Evolutionary conservation across 305 asterid species (phyloP), one percentile per base, ranked within the genome.

Genomic region (Caryopteris hybrid): DNA sequence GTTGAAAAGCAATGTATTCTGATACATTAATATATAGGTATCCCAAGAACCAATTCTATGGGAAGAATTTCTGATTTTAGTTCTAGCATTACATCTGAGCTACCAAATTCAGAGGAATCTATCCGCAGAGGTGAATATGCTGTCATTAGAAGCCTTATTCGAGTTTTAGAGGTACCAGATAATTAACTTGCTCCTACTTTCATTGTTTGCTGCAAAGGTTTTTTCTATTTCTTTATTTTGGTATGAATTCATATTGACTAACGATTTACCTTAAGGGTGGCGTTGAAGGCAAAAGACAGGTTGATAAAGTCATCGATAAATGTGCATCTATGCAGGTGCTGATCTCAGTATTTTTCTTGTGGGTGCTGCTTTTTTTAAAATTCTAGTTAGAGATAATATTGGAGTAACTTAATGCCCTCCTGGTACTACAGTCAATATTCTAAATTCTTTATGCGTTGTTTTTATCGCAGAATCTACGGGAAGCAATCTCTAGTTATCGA

Each of bases 251-350:
- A 51, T 78, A 62, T 77, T 93, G 90, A 80, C 79, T 69, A 27
- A 66, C 76, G 64, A 71, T 81, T 52, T 83, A 43, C 73, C 70
- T 87, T 70, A 76, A 93, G 99, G 99, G 99, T 66, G 99, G 99
- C 36, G 89, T 89, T 80, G 99, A 93, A 86, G 99, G 99, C 78
- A 93, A 93, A 85, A 81, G 89, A 66, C 99, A 91, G 83, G 99
- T 93, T 61, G 99, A 93, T 75, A 77, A 88, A 83, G 95, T 93
- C 79, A 93, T 93, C 46, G 99, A 93, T 80, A 93, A 91, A 81
- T 93, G 99, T 85, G 81, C 99, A 62, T 82, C 99, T 68, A 93
- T 93, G 99, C 99, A 93, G 96, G 99, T 93, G 86, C 38, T 60
- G 53, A 41, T 70, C 68, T 70, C 74, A 17, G 43, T 63, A 47